Conservation (phyloP, 1,284 basidiomycete species). For the Ustilago sp. region DNA sequence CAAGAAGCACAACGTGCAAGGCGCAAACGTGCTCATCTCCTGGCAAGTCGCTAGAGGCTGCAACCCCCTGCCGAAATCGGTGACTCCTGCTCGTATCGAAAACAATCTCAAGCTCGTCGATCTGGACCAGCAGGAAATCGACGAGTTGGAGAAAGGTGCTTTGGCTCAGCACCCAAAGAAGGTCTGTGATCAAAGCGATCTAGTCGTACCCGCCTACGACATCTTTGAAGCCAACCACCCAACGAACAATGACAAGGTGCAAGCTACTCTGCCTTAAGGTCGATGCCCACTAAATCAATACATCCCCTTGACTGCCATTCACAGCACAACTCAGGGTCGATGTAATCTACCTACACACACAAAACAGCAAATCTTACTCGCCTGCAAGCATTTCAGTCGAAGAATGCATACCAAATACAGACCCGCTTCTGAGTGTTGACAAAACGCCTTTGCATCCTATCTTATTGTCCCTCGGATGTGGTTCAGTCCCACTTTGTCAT, state of each 20-base stretch:
- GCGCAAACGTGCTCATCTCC: constrained; percentile 58
- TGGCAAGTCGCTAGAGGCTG: constrained; percentile 63
- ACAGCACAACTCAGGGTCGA: not conserved
- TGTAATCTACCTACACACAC: constrained; percentile 1
- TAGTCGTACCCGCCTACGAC: constrained; percentile 55
- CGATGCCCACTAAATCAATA: not conserved
- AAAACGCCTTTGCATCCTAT: not conserved
- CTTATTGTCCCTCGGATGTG: not conserved
- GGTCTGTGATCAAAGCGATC: constrained; percentile 61
- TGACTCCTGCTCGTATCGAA: constrained; percentile 53
- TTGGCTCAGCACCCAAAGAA: constrained; percentile 48
- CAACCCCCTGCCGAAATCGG: constrained; percentile 57
- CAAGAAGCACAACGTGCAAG: constrained; percentile 55
- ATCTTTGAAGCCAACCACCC: constrained; percentile 58
- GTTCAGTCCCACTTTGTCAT: not conserved
- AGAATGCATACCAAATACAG: not conserved
- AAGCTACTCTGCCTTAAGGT: constrained; percentile 39
- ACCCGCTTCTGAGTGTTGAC: no score
- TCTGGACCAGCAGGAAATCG: constrained; percentile 72
- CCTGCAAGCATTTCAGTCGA: constrained; percentile 3
- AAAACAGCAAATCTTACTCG: not conserved
- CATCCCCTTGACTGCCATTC: not conserved
- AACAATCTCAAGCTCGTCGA: constrained; percentile 67
- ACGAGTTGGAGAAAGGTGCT: constrained; percentile 71
- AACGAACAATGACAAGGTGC: constrained; percentile 56